phyloP scores from a whole-genome alignment of 2,329 filamentous ascomycete species.

The Alternaria hordeiaustralica region DNA sequence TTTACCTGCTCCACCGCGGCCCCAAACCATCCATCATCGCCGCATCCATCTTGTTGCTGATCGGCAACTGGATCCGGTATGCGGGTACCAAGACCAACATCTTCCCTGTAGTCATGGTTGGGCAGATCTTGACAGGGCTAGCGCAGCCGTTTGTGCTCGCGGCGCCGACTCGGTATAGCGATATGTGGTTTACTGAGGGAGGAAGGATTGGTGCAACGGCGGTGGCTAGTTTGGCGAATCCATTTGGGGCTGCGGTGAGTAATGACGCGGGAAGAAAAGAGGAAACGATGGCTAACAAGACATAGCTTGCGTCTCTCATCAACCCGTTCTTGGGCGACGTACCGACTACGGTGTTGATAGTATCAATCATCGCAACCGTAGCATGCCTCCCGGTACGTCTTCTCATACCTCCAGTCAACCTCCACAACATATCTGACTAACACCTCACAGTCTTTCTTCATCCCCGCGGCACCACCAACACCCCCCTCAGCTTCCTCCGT shows the following conservation, averaged over 20 bases:
- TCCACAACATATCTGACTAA: fast-evolving
- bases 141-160: constrained; percentile 91
- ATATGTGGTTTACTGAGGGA: constrained; percentile 88
- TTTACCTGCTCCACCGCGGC: constrained; percentile 80
- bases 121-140: constrained; percentile 87
- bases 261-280: neutral
- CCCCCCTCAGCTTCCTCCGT: constrained; percentile 74
- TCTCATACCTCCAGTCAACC: neutral
- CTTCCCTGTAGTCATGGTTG: constrained; percentile 83
- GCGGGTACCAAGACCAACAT: constrained; percentile 66
- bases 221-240: constrained; percentile 83
- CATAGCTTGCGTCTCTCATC: constrained; percentile 74
- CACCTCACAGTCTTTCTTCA: constrained; percentile 69
- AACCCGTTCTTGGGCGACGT: constrained; percentile 79
- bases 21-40: constrained; percentile 79
- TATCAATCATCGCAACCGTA: constrained; percentile 78
- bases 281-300: constrained; percentile 5
- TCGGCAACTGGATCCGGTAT: constrained; percentile 92
- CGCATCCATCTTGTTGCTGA: constrained; percentile 73
- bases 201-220: constrained; percentile 90
- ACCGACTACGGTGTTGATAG: constrained; percentile 82
- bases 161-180: constrained; percentile 88
- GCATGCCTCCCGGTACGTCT: constrained; percentile 64
- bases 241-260: constrained; percentile 79
- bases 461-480: constrained; percentile 77